phyloP scores from a whole-genome alignment of 1,139 yeast species.

The Taiozyma onychis region DNA sequence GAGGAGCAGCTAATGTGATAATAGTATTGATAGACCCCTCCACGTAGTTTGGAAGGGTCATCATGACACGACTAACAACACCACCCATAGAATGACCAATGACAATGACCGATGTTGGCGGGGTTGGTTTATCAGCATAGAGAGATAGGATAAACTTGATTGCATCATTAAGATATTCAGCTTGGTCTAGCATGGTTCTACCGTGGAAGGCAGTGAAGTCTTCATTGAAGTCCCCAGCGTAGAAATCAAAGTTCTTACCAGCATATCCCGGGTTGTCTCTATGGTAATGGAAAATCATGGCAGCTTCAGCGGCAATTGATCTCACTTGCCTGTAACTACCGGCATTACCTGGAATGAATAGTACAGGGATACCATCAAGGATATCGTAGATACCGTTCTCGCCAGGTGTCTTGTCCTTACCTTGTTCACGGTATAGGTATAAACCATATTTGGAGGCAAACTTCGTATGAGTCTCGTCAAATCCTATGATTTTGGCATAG shows the following conservation, averaged over 20 bases:
- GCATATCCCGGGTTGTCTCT: conserved; percentile 25
- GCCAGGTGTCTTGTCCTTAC: conserved; percentile 53
- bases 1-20: conserved; percentile 87
- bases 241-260: conserved; percentile 59
- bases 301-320: conserved; percentile 79
- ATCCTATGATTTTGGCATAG: conserved; percentile 65
- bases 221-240: conserved; percentile 90
- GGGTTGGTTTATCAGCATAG: conserved; percentile 35
- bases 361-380: conserved; percentile 74
- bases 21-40: conserved; percentile 76
- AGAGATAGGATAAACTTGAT: conserved; percentile 65
- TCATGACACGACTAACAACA: conserved; percentile 76
- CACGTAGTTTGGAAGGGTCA: conserved; percentile 70
- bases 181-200: conserved; percentile 86
- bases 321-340: conserved; percentile 90
- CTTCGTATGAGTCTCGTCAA: conserved; percentile 65
- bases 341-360: conserved; percentile 96
- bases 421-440: conserved; percentile 74
- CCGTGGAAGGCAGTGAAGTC: conserved; percentile 98
- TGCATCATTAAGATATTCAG: conserved; percentile 90
- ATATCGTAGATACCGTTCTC: conserved; percentile 32
- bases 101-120: conserved; percentile 69
- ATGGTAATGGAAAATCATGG: conserved; percentile 45
- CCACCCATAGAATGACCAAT: conserved; percentile 98
- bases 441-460: conserved; percentile 77